phyloP scores from a whole-genome alignment of 352 stramenopile genomes.

The Pythium coloratum region DNA sequence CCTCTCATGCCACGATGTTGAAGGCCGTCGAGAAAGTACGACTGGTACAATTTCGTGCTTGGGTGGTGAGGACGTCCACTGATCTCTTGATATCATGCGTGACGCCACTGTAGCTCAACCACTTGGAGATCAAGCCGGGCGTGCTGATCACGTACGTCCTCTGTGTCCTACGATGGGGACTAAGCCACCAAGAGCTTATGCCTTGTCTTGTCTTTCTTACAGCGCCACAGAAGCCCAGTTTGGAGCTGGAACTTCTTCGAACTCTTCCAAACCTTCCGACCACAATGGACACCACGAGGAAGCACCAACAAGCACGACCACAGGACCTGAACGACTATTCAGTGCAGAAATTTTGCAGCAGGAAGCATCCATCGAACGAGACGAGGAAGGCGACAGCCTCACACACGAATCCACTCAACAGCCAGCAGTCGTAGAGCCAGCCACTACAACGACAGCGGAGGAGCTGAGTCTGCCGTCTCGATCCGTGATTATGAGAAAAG shows the following conservation, averaged over 20 bases:
- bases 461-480: slow-evolving; percentile 46
- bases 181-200: too few relatives aligned
- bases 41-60: neutral
- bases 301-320: neutral
- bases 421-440: neutral
- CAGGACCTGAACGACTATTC: slow-evolving; percentile 5
- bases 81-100: slow-evolving; percentile 29
- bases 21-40: slow-evolving; percentile 52
- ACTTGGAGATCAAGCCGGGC: slow-evolving; percentile 84
- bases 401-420: neutral
- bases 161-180: neutral
- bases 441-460: slow-evolving; percentile 7
- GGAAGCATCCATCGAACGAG: neutral
- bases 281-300: neutral
- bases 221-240: slow-evolving; percentile 24
- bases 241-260: neutral
- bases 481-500: slow-evolving; percentile 58
- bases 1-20: slow-evolving; percentile 56
- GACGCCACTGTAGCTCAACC: slow-evolving; percentile 49
- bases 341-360: neutral
- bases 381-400: neutral
- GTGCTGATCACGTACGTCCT: slow-evolving; percentile 75
- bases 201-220: neutral
- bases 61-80: slow-evolving; percentile 13
- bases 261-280: neutral